Evolutionary conservation across 2,329 filamentous ascomycete genomes (phyloP).

Genomic region (Sclerotinia glacialis): DNA sequence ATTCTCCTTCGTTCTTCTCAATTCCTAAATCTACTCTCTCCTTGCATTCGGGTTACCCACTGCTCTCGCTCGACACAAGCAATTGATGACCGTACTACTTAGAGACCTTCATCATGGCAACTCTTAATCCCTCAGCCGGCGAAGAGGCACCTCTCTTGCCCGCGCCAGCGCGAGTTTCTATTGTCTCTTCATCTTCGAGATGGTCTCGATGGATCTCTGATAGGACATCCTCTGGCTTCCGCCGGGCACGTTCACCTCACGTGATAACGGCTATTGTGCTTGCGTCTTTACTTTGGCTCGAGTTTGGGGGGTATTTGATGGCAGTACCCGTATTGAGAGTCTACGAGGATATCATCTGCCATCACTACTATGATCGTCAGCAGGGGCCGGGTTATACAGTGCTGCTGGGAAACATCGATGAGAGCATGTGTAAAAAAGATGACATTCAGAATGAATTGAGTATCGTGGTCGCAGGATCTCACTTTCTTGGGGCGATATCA

Average conservation of each 20-base stretch:
- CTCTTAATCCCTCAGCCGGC: neutral
- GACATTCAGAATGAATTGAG: constrained; percentile 42
- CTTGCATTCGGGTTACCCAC: too few relatives aligned
- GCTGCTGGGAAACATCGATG: constrained; percentile 37
- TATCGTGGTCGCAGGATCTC: constrained; percentile 38
- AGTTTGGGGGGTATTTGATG: constrained; percentile 37
- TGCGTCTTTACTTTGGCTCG: constrained; percentile 37
- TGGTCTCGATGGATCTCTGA: neutral
- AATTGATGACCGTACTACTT: neutral
- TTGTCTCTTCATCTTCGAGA: neutral
- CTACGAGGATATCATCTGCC: constrained; percentile 44
- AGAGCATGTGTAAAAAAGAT: constrained; percentile 42
- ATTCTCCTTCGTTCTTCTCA: too few relatives aligned
- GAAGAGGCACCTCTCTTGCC: neutral
- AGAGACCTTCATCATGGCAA: neutral
- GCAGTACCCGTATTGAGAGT: constrained; percentile 40
- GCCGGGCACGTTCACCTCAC: constrained; percentile 30
- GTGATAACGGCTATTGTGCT: constrained; percentile 40
- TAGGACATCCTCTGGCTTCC: neutral
- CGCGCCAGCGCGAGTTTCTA: neutral
- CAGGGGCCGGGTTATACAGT: constrained; percentile 31
- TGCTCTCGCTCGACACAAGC: neutral
- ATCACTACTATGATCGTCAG: constrained; percentile 39
- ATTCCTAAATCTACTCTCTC: neutral
- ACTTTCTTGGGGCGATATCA: constrained; percentile 38